Evolutionary conservation across 1,139 yeast species (phyloP).

Genomic region (Yarrowia galli): DNA sequence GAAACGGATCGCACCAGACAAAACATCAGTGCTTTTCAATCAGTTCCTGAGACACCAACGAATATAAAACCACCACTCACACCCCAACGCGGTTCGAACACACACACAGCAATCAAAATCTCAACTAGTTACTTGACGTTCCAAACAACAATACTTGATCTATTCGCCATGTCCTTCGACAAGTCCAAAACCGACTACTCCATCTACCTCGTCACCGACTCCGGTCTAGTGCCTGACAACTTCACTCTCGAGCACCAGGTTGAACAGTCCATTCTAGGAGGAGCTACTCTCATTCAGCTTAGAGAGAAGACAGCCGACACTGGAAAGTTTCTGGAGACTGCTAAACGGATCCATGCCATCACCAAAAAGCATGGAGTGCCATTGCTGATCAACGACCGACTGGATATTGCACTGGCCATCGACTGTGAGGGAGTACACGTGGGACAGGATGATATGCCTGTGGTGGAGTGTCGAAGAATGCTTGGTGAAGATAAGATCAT

Average conservation of each 20-base stretch:
- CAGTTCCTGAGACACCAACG: background rate
- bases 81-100: background rate
- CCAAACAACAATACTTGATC: background rate
- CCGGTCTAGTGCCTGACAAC: conserved; percentile 73
- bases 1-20: background rate
- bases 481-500: conserved; percentile 78
- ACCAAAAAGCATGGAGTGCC: conserved; percentile 72
- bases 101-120: background rate
- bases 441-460: conserved; percentile 89
- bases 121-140: background rate
- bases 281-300: conserved; percentile 82
- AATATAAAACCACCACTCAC: background rate
- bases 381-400: conserved; percentile 82
- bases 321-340: conserved; percentile 68
- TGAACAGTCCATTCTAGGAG: conserved; percentile 66
- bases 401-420: conserved; percentile 88
- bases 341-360: conserved; percentile 64
- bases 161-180: background rate
- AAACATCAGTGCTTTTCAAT: background rate
- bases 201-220: conserved; percentile 81
- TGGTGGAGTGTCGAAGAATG: conserved; percentile 62
- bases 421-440: conserved; percentile 94
- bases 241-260: conserved; percentile 61
- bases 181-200: conserved; percentile 58
- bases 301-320: conserved; percentile 82